These are phyloP conservation scores for Starmera pachycereana DNA, from an alignment of 805 yeast genomes.

Conservation along the genomic window DNA sequence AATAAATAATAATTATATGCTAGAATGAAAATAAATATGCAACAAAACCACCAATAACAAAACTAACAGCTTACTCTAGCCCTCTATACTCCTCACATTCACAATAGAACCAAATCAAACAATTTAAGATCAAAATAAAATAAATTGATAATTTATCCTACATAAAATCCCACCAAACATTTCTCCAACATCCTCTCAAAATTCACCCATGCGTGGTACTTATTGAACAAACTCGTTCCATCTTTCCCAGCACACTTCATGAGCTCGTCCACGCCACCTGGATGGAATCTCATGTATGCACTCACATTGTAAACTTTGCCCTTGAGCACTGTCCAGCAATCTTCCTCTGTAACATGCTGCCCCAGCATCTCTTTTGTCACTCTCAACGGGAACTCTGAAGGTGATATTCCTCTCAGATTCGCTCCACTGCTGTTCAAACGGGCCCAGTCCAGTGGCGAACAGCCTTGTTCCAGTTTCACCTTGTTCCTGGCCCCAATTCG, in stretches of 20 bases:
- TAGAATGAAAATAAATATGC: constrained; percentile 17
- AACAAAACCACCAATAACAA: background rate
- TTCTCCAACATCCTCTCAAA: constrained; percentile 70
- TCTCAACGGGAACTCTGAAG: constrained; percentile 44
- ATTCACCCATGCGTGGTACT: constrained; percentile 75
- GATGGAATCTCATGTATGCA: constrained; percentile 76
- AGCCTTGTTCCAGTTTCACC: constrained; percentile 64
- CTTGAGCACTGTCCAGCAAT: constrained; percentile 78
- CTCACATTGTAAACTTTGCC: constrained; percentile 85
- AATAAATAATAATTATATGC: background rate
- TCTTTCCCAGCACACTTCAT: constrained; percentile 77
- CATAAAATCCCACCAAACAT: constrained; percentile 57
- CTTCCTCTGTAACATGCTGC: constrained; percentile 47
- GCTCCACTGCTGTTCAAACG: constrained; percentile 35
- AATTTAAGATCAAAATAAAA: too few species aligned
- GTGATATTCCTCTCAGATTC: constrained; percentile 43
- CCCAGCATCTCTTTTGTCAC: constrained; percentile 48
- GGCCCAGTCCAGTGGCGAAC: constrained; percentile 87
- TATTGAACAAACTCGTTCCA: constrained; percentile 66
- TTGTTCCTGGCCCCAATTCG: constrained; percentile 28
- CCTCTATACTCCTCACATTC: too few species aligned
- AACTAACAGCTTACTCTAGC: too few species aligned
- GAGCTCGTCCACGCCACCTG: constrained; percentile 81
- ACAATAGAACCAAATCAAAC: too few species aligned
- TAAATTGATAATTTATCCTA: constrained; percentile 4